Evolutionary conservation across 768 basidiomycete genomes (phyloP), one percentile per base, ranked within the genome.

Genomic region (Tulasnella sp.): DNA sequence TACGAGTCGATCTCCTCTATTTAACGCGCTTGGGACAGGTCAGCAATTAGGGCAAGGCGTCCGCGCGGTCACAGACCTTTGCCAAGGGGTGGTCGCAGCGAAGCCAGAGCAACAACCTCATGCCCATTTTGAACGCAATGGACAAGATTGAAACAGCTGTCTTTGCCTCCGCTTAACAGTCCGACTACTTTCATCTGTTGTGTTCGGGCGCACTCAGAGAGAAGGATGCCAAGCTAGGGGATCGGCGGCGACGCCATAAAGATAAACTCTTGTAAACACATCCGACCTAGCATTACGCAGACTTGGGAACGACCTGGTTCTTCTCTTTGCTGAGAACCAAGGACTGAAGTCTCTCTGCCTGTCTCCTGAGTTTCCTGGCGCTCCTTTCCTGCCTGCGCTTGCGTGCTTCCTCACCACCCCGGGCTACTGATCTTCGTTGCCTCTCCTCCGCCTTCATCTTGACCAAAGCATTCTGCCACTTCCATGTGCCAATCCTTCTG

Each of bases 1-100:
- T 95, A 99, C 32, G 96, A 98, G 84, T 99, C 96, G 82, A 99
- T 90, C 86, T 99, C 98, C 87, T 99, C 98, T 98, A 26, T n/a
- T 2, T n/a, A 26, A 23, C 3, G 23, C 29, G 57, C 57, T 61
- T n/a, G 2, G 5, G 6, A 26, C 29, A 23, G 18, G 46, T 48
- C 46, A 61, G 57, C n/a, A 2, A 23, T n/a, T 7, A 61, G 26
- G 26, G 16, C n/a, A 13, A 32, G 23, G 23, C 75, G 78, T 80
- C 79, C 81, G 75, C 80, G 37, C 77, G 71, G 78, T 74, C 77
- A 82, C 88, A 82, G 81, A 96, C 97, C 96, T 90, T 92, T 93
- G 81, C 95, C 96, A 78, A 87, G 85, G 80, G 88, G 89, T 29
- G 98, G 98, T 15, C 93, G 88, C 61, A 99, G 87, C 55, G 95